Evolutionary conservation across 257 asterid species (phyloP), one percentile per base, ranked within the genome.

Genomic region (Capsicum chinense): DNA sequence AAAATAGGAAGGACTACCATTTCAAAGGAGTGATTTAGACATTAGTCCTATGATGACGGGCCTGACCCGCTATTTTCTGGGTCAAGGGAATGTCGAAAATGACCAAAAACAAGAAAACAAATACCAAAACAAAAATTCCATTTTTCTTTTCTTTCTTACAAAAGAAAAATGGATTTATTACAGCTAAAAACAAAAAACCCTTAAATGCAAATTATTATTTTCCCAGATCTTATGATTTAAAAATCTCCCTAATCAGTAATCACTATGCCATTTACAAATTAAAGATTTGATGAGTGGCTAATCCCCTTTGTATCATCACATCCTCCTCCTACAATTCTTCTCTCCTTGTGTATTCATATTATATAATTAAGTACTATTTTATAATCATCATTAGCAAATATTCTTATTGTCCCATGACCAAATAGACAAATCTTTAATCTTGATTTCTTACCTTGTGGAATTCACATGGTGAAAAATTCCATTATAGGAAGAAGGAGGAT

Each of bases 251-350:
- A 39, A 39, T 68, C 21, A 68, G 26, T 68, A 39, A 39, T 68
- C 21, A 68, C 78, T 9, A 39, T 16, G 2, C 78, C 54, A 15
- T 39, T 17, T 39, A 13, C 78, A 69, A 39, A 48, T 69, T 39
- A 37, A 78, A 14, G 15, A 4, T 76, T 76, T 26, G 64, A 76
- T 76, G 64, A 83, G 54, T 50, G 15, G 57, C 37, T 48, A 68
- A 13, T 9, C 56, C 9, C n/a, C 33, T 26, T 56, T 52, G 16
- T 52, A 9, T 64, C 12, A 35, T 67, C 69, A 52, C 63, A 70
- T 82, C 85, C 85, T 67, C 85, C 68, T 67, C 63, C 58, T 37
- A 9, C 58, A 80, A 39, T 59, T 6, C 67, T 47, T 80, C 48
- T 80, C 48, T 80, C 52, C 71, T 57, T 59, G 73, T 39, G 83